phyloP scores from a whole-genome alignment of 805 yeast species.

The Ogataea siamensis region DNA sequence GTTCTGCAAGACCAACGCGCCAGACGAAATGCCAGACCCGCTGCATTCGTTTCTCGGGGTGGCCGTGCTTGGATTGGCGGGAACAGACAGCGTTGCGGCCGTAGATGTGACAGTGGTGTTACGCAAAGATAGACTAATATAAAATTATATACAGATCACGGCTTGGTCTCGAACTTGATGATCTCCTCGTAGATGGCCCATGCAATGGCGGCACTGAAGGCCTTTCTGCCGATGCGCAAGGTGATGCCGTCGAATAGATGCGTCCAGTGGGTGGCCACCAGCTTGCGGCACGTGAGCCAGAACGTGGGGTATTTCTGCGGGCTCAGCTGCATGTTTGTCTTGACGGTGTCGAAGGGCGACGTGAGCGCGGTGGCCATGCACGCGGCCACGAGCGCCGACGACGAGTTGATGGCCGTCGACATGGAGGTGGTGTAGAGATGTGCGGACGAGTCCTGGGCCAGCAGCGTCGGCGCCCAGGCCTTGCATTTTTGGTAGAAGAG shows the following conservation, averaged over 20 bases:
- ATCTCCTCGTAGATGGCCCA: constrained; percentile 97
- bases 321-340: constrained; percentile 83
- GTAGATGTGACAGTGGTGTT: constrained; percentile 27
- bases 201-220: constrained; percentile 88
- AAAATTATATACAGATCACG: constrained; percentile 2
- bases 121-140: constrained; percentile 4
- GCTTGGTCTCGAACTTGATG: constrained; percentile 39
- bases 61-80: constrained; percentile 46
- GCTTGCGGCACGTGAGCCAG: constrained; percentile 37
- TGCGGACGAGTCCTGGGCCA: constrained; percentile 1
- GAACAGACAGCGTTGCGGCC: constrained; percentile 12
- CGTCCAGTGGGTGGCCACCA: constrained; percentile 45
- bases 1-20: constrained; percentile 60
- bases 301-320: constrained; percentile 46
- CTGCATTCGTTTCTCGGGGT: constrained; percentile 64
- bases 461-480: constrained; percentile 45
- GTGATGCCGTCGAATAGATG: constrained; percentile 82
- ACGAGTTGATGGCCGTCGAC: constrained; percentile 59
- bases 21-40: constrained; percentile 61
- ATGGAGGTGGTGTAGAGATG: constrained; percentile 21
- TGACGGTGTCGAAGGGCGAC: constrained; percentile 92
- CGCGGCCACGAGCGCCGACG: constrained; percentile 80
- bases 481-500: constrained; percentile 79
- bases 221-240: constrained; percentile 79
- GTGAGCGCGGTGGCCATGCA: constrained; percentile 78